phyloP scores from a whole-genome alignment of 1,284 basidiomycete species.

The Cystobasidium sp. region DNA sequence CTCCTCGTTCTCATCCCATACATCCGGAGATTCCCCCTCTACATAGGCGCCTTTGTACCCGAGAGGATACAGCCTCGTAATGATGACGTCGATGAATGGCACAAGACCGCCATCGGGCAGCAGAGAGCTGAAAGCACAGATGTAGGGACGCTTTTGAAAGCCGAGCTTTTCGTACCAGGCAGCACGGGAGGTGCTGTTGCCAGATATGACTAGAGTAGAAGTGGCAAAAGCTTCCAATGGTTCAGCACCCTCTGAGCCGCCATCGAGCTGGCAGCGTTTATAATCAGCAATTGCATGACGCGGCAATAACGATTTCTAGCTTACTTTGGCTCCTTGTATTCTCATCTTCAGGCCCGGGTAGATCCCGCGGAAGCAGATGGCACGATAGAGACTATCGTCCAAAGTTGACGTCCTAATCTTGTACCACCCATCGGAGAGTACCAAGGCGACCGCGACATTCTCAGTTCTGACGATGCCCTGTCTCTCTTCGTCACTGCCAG shows the following conservation, averaged over 20 bases:
- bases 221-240: slow-evolving; percentile 76
- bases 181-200: slow-evolving; percentile 83
- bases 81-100: slow-evolving; percentile 73
- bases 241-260: slow-evolving; percentile 76
- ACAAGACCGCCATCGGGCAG: slow-evolving; percentile 80
- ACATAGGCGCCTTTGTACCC: slow-evolving; percentile 61
- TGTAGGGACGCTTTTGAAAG: slow-evolving; percentile 65
- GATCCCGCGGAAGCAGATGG: slow-evolving; percentile 69
- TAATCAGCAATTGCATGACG: slow-evolving; percentile 13
- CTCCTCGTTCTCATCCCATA: slow-evolving; percentile 75
- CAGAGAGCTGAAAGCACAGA: slow-evolving; percentile 78
- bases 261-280: slow-evolving; percentile 64
- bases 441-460: slow-evolving; percentile 63
- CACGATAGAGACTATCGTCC: slow-evolving; percentile 74
- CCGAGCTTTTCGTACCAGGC: slow-evolving; percentile 88
- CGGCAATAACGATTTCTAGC: slow-evolving; percentile 47
- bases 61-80: slow-evolving; percentile 66
- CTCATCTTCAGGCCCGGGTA: slow-evolving; percentile 80
- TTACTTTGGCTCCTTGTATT: slow-evolving; percentile 76
- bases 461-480: slow-evolving; percentile 43
- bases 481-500: slow-evolving; percentile 10
- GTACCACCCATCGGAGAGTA: slow-evolving; percentile 97
- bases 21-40: slow-evolving; percentile 64
- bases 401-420: slow-evolving; percentile 68
- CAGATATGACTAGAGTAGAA: slow-evolving; percentile 70